Conservation (phyloP, 768 basidiomycete genomes). For the Pleurotus citrinopileatus region DNA sequence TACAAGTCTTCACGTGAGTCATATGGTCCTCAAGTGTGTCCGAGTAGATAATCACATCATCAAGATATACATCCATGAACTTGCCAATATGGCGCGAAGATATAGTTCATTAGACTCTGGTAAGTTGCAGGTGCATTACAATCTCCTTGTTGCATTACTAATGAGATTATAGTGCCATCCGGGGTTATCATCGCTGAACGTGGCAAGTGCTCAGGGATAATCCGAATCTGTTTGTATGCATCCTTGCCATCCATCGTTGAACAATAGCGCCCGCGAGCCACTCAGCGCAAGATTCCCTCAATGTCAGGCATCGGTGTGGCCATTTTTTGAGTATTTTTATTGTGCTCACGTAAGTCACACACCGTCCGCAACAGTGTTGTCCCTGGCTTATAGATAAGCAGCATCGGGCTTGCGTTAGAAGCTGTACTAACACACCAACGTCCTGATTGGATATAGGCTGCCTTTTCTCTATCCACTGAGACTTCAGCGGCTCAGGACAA, state of each 20-base stretch:
- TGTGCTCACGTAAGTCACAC: conserved; percentile 30
- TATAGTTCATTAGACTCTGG: conserved; percentile 31
- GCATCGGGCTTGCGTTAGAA: conserved; percentile 4
- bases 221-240: conserved; percentile 36
- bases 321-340: conserved; percentile 34
- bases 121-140: conserved; percentile 31
- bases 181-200: conserved; percentile 22
- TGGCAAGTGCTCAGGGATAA: conserved; percentile 21
- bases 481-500: conserved; percentile 21
- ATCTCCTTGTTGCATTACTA: conserved; percentile 26
- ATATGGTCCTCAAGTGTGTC: conserved; percentile 29
- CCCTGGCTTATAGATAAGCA: conserved; percentile 20
- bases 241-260: conserved; percentile 34
- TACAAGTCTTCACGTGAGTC: conserved; percentile 22
- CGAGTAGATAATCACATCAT: conserved; percentile 35
- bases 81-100: conserved; percentile 28
- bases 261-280: conserved; percentile 23
- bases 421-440: conserved; percentile 22
- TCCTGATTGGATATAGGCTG: conserved; percentile 17
- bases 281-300: conserved; percentile 31
- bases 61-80: conserved; percentile 28
- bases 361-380: conserved; percentile 28
- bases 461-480: conserved; percentile 18
- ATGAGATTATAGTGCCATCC: conserved; percentile 26
- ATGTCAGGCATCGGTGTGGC: conserved; percentile 38